These are phyloP conservation scores for Polygonum maritimum DNA, from an alignment of 148 eudicot genomes.

Conservation along the genomic window DNA sequence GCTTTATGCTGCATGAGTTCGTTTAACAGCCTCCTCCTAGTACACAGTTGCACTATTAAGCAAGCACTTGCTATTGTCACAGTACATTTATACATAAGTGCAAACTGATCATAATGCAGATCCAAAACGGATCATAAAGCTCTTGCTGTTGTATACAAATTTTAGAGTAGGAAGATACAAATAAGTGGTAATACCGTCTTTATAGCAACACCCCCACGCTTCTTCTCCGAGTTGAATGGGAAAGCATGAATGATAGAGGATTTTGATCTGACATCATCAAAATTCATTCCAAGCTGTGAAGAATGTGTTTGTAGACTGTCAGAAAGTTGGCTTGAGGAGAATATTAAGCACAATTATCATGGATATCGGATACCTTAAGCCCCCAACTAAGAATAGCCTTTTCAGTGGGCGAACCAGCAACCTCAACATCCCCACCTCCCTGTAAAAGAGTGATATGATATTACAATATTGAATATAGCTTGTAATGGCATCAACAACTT, in stretches of 20 bases:
- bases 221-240: slow-evolving; percentile 96
- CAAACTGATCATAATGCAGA: not conserved
- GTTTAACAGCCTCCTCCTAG: not conserved
- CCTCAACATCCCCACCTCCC: slow-evolving; percentile 62
- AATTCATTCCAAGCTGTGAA: slow-evolving; percentile 85
- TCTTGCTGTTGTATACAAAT: not conserved
- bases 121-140: not conserved
- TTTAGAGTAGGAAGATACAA: not conserved
- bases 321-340: not conserved
- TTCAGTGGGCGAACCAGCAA: slow-evolving; percentile 96
- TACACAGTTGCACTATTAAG: not conserved
- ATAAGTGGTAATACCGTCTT: slow-evolving; percentile 47
- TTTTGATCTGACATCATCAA: slow-evolving; percentile 50
- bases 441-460: slow-evolving; percentile 11
- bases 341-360: not conserved
- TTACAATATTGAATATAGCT: not conserved
- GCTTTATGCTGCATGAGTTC: not conserved
- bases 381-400: slow-evolving; percentile 94
- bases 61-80: not conserved
- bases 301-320: slow-evolving; percentile 3
- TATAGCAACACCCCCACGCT: slow-evolving; percentile 84
- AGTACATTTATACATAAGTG: not conserved
- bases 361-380: slow-evolving; percentile 56
- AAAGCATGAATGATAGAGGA: slow-evolving; percentile 76
- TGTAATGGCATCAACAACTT: not conserved